phyloP scores from a whole-genome alignment of 768 basidiomycete species.

The Jaapia argillacea region DNA sequence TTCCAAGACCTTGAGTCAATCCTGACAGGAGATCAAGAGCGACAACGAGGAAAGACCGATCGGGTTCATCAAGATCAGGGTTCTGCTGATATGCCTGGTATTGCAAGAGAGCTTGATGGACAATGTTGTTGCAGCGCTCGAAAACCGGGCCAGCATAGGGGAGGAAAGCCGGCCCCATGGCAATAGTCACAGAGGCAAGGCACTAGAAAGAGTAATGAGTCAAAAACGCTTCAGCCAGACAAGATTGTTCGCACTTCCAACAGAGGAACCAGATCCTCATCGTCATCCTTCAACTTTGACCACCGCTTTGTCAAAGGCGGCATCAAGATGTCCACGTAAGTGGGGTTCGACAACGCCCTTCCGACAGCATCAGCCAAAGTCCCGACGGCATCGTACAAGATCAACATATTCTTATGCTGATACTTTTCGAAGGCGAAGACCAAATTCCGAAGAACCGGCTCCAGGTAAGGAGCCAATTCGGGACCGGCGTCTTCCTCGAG shows the following conservation, averaged over 20 bases:
- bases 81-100: conserved; percentile 87
- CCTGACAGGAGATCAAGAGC: conserved; percentile 96
- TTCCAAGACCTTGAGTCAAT: conserved; percentile 87
- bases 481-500: conserved; percentile 94
- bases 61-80: conserved; percentile 88
- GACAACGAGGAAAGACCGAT: conserved; percentile 95
- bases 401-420: conserved; percentile 98
- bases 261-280: conserved; percentile 87
- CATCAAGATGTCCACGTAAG: conserved; percentile 93
- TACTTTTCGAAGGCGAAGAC: conserved; percentile 97
- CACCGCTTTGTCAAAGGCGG: conserved; percentile 87
- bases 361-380: conserved; percentile 97
- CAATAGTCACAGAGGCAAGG: conserved; percentile 94
- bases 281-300: conserved; percentile 84
- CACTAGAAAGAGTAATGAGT: conserved; percentile 44
- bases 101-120: conserved; percentile 71
- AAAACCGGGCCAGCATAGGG: conserved; percentile 89
- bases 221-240: background rate
- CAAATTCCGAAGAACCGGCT: conserved; percentile 89
- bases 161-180: conserved; percentile 82
- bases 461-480: conserved; percentile 86
- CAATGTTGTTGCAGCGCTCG: conserved; percentile 81
- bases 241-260: conserved; percentile 60
- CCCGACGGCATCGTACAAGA: conserved; percentile 97
- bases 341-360: conserved; percentile 70